Evolutionary conservation across 352 stramenopile genomes (phyloP).

Genomic region (Pythium monospermum): DNA sequence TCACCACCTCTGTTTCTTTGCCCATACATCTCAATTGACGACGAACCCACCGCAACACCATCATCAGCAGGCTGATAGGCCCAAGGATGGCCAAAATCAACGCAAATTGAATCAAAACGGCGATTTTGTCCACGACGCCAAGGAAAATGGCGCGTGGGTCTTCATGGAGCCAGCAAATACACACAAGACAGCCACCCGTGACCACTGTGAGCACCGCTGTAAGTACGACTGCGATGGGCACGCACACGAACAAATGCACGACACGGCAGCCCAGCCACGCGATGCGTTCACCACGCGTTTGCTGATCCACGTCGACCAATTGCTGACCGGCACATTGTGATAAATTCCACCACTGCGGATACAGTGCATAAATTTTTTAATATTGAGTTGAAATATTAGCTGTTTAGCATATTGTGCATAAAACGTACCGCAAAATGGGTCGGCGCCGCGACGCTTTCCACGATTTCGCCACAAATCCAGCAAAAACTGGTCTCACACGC

Average conservation of each 20-base stretch:
- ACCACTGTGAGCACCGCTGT: slow-evolving; percentile 13
- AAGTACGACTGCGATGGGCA: slow-evolving; percentile 10
- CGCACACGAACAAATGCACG: slow-evolving; percentile 16
- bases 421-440: slow-evolving; percentile 66
- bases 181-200: slow-evolving; percentile 18
- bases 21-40: slow-evolving; percentile 3
- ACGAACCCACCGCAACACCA: slow-evolving; percentile 10
- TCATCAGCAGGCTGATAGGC: slow-evolving; percentile 7
- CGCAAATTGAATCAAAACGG: slow-evolving; percentile 10
- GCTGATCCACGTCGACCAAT: slow-evolving; percentile 36
- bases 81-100: slow-evolving; percentile 9
- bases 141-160: slow-evolving; percentile 14
- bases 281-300: slow-evolving; percentile 13
- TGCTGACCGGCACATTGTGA: slow-evolving; percentile 64
- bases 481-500: slow-evolving; percentile 84
- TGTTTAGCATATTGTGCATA: not conserved
- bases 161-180: slow-evolving; percentile 18
- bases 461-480: slow-evolving; percentile 79
- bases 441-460: slow-evolving; percentile 83
- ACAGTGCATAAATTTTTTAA: not conserved
- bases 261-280: slow-evolving; percentile 8
- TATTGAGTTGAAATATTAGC: not conserved
- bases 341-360: slow-evolving; percentile 70
- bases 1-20: too few species aligned
- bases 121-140: slow-evolving; percentile 18